Conservation (phyloP, 1,139 yeast genomes). For the Debaryomycetaceae sp. region DNA sequence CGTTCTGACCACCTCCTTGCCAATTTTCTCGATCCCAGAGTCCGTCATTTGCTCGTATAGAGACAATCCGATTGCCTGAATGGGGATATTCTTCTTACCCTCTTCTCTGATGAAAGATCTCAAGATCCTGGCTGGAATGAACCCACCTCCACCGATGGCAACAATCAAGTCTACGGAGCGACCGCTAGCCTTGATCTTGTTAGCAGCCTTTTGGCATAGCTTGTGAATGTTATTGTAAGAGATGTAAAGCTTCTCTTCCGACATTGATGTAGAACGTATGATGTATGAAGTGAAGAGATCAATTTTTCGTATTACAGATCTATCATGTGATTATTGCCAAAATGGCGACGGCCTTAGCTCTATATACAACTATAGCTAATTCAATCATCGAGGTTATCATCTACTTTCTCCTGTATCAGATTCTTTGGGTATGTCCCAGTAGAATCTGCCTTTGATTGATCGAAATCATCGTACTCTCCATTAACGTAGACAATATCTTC, state of each 20-base stretch:
- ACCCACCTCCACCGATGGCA: constrained; percentile 71
- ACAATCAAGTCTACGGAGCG: constrained; percentile 56
- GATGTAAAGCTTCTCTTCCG: constrained; percentile 45
- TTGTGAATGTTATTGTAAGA: constrained; percentile 63
- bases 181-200: constrained; percentile 34
- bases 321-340: background rate
- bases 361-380: constrained; percentile 1
- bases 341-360: background rate
- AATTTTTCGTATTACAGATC: background rate
- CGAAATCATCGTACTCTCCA: constrained; percentile 42
- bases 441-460: constrained; percentile 18
- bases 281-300: background rate
- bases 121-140: constrained; percentile 62
- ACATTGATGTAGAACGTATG: constrained; percentile 1
- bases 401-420: constrained; percentile 11
- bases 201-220: constrained; percentile 55
- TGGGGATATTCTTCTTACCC: constrained; percentile 57
- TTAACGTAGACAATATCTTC: constrained; percentile 31
- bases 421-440: constrained; percentile 6
- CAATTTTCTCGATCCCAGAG: constrained; percentile 44
- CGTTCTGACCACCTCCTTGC: constrained; percentile 59
- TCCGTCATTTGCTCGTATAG: constrained; percentile 55
- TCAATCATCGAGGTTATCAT: constrained; percentile 3
- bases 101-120: constrained; percentile 56
- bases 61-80: constrained; percentile 63